Evolutionary conservation across 805 yeast species (phyloP).

Genomic region (Isabelozyma pseudorhagii): DNA sequence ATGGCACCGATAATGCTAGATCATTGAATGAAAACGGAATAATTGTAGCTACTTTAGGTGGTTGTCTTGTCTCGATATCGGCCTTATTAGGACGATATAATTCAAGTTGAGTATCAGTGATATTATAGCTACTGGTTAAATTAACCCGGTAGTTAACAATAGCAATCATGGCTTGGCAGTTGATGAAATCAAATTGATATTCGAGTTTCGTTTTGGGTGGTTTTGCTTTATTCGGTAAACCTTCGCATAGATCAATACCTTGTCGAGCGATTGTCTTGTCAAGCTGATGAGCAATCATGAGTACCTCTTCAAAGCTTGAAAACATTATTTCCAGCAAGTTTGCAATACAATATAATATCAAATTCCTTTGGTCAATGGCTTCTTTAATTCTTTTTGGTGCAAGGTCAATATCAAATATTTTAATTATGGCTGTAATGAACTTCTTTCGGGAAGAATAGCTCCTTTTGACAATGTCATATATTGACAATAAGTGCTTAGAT

Average conservation of each 20-base stretch:
- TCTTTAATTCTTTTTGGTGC: conserved; percentile 2
- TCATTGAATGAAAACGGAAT: conserved; percentile 4
- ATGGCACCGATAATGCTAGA: conserved; percentile 2
- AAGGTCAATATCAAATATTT: conserved; percentile 10
- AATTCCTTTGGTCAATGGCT: conserved; percentile 16
- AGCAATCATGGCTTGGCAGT: conserved; percentile 9
- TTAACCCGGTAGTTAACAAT: conserved; percentile 15
- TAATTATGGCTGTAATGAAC: conserved; percentile 30
- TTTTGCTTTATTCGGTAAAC: conserved; percentile 1
- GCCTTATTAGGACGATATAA: conserved; percentile 24
- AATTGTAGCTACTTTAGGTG: conserved; percentile 16
- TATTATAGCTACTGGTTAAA: conserved; percentile 16
- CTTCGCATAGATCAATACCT: conserved; percentile 34
- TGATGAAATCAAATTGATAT: neutral
- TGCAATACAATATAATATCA: conserved; percentile 21
- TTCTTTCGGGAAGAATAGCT: conserved; percentile 36
- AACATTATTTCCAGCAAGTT: conserved; percentile 42
- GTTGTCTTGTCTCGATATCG: conserved; percentile 30
- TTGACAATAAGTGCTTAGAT: neutral
- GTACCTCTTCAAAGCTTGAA: conserved; percentile 49
- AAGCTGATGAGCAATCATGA: conserved; percentile 39
- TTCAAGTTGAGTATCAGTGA: conserved; percentile 20
- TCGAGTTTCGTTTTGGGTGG: neutral
- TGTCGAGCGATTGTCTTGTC: conserved; percentile 41
- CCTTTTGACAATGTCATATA: conserved; percentile 31